Evolutionary conservation across 441 rosid genomes (phyloP).

Genomic region (Erodium texanum): DNA sequence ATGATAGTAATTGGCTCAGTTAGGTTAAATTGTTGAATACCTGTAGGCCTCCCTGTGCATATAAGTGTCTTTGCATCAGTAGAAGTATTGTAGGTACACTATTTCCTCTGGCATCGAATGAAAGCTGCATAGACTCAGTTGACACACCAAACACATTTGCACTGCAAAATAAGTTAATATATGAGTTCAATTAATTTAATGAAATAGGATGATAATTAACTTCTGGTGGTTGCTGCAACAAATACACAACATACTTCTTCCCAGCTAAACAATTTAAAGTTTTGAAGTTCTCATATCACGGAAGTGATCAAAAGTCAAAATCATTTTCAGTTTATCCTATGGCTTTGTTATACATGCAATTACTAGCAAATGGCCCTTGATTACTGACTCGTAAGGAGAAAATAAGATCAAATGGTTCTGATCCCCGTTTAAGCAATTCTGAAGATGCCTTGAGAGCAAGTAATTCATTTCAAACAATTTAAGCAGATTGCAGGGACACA

Average conservation of each 20-base stretch:
- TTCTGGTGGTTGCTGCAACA: background rate
- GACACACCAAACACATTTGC: slow-evolving; percentile 89
- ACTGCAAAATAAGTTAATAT: slow-evolving; percentile 21
- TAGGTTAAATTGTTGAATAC: slow-evolving; percentile 16
- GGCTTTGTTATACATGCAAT: background rate
- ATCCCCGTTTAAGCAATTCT: background rate
- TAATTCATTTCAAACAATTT: no score
- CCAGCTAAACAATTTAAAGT: background rate
- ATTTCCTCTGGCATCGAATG: slow-evolving; percentile 71
- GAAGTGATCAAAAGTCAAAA: background rate
- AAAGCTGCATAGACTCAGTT: slow-evolving; percentile 85
- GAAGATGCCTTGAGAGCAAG: background rate
- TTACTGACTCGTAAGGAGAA: background rate
- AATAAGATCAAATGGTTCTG: background rate
- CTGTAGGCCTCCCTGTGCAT: slow-evolving; percentile 71
- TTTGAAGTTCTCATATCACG: background rate
- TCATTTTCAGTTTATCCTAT: background rate
- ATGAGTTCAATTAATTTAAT: background rate
- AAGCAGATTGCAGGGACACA: background rate
- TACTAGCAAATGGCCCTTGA: background rate
- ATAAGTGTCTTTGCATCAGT: slow-evolving; percentile 74
- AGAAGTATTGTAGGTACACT: slow-evolving; percentile 88
- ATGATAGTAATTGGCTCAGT: background rate
- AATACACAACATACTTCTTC: background rate
- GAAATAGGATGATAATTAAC: background rate